These are phyloP conservation scores for Acanthamoeba healyi DNA, from an alignment of 208 protist genomes.

Conservation along the genomic window DNA sequence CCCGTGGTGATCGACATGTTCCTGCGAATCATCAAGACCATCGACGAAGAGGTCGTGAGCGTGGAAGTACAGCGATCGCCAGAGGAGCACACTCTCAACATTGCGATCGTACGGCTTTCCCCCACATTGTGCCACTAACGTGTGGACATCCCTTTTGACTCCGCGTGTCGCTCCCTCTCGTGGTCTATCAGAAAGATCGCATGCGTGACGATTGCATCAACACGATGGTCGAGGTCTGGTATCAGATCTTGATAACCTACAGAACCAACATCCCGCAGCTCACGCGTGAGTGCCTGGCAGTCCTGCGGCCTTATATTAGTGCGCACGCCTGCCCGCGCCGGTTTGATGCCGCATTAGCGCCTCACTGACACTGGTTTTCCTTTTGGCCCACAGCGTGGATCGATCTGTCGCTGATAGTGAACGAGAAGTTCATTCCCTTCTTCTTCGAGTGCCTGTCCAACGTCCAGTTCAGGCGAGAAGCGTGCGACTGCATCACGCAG, in stretches of 20 bases:
- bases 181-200: slow-evolving; percentile 78
- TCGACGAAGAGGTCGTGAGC: slow-evolving; percentile 82
- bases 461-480: slow-evolving; percentile 73
- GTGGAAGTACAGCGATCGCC: slow-evolving; percentile 72
- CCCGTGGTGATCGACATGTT: slow-evolving; percentile 82
- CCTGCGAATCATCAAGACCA: slow-evolving; percentile 80
- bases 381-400: slow-evolving; percentile 80
- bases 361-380: neutral
- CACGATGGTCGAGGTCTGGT: slow-evolving; percentile 79
- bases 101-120: slow-evolving; percentile 70
- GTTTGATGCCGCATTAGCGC: neutral
- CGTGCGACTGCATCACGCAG: slow-evolving; percentile 80
- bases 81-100: slow-evolving; percentile 82
- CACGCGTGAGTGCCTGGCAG: slow-evolving; percentile 76
- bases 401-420: slow-evolving; percentile 83
- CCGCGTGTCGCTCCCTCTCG: neutral
- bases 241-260: slow-evolving; percentile 77
- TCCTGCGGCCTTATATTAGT: slow-evolving; percentile 80
- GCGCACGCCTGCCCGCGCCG: neutral
- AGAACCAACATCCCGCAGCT: slow-evolving; percentile 40
- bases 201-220: slow-evolving; percentile 80
- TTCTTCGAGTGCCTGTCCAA: slow-evolving; percentile 79
- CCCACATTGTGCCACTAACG: neutral
- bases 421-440: slow-evolving; percentile 82
- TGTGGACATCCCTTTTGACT: neutral